phyloP scores from a whole-genome alignment of 208 protist genomes.

The Leishmania mexicana region DNA sequence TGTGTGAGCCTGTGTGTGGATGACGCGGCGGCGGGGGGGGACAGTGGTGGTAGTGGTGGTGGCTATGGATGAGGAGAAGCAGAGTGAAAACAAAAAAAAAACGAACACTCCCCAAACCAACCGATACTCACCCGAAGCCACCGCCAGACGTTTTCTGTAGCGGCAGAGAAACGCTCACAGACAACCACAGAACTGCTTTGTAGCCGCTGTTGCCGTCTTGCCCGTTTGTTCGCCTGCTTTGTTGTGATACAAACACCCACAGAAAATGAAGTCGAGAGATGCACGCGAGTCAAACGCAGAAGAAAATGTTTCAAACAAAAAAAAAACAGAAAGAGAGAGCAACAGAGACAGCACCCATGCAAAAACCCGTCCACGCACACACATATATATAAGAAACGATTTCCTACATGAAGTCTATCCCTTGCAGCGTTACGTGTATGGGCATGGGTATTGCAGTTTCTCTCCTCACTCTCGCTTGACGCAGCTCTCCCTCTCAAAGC shows the following conservation, averaged over 20 bases:
- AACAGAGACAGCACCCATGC: neutral
- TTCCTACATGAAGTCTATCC: neutral
- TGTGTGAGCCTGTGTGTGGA: conserved; percentile 10
- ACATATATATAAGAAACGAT: neutral
- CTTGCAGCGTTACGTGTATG: neutral
- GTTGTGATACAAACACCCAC: neutral
- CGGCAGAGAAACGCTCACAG: neutral
- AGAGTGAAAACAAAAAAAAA: conserved; percentile 9
- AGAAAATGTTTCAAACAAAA: neutral
- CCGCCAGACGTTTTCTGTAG: neutral
- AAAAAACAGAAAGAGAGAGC: neutral
- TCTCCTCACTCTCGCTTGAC: neutral
- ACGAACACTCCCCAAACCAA: neutral
- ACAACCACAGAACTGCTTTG: neutral
- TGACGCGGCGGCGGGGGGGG: neutral
- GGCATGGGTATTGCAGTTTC: conserved; percentile 5
- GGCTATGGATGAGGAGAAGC: conserved; percentile 3
- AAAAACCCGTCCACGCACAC: neutral
- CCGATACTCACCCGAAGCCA: neutral
- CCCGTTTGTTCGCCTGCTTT: neutral
- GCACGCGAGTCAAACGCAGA: neutral
- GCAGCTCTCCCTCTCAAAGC: neutral
- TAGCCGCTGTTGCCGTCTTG: neutral
- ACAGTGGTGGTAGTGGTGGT: neutral
- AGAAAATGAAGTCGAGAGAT: neutral